Evolutionary conservation across 768 basidiomycete genomes (phyloP), one percentile per base, ranked within the genome.

Genomic region (Mycena galopus): DNA sequence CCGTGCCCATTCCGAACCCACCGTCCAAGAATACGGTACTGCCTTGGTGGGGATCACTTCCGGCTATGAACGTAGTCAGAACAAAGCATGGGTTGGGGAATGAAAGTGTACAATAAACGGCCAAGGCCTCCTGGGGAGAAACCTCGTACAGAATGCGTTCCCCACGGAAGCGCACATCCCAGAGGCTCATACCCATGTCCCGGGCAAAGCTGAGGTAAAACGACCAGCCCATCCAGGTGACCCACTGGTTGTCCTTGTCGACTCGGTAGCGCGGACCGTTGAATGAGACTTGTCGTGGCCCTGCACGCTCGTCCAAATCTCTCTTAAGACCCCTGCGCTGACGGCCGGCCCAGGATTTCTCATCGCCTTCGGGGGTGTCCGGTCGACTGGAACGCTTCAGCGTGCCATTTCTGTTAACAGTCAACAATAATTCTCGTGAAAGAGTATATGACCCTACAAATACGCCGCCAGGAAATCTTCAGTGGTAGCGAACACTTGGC

Each of bases 151-250:
- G 85, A 51, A 93, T 88, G 39, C 91, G 79, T 76, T 90, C 90
- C 16, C 85, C 85, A 44, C 83, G 80, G 82, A 92, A 89, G 5
- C 86, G 82, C 58, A 91, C 84, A 75, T 92, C 88, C 88, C 89
- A 92, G 23, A 91, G 79, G 69, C 84, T 87, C 72, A 91, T 73
- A 17, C 90, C 92, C 90, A 92, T 92, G 76, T 92, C 92, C 32
- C 90, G 79, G 66, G 90, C 89, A 76, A 92, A 92, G 60, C 89
- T 87, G 33, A 91, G 82, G 72, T 88, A 91, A 79, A 91, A 65
- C 0, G 85, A 83, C 90, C 90, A 92, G 3, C 89, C 89, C 89
- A 92, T 89, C 91, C 91, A 93, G 55, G 85, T 88, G n/a, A 92
- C 79, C 72, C 88, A 91, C 73, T 89, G 84, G 53, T 82, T 80